A percentile compares a stretch with the other conserved stretches of the same genome.
Evolutionary conservation across 164 flowering plant species (phyloP).

Genomic region (Sedum album): DNA sequence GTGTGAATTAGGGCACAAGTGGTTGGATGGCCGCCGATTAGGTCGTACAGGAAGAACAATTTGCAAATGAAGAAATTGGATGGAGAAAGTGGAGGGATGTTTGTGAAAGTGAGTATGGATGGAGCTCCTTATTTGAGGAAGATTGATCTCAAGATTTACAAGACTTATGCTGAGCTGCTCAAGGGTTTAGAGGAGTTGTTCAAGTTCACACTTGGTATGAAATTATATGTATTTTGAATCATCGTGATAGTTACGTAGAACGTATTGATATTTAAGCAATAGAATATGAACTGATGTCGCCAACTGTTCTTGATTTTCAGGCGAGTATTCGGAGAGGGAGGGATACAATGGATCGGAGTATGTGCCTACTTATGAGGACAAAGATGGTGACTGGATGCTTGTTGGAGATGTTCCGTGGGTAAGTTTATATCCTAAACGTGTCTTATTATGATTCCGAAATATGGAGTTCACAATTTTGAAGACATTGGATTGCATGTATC

Average conservation of each 20-base stretch:
- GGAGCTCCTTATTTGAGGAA: slow-evolving; percentile 86
- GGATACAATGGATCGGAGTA: slow-evolving; percentile 63
- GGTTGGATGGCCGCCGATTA: slow-evolving; percentile 84
- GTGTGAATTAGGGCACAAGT: slow-evolving; percentile 45
- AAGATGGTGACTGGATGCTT: slow-evolving; percentile 90
- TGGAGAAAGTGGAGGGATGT: slow-evolving; percentile 29
- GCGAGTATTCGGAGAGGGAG: slow-evolving; percentile 56
- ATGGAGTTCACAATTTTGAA: no score
- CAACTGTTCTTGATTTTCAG: slow-evolving; percentile 12
- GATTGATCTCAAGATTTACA: slow-evolving; percentile 58
- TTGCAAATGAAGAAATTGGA: slow-evolving; percentile 36
- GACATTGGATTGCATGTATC: not conserved
- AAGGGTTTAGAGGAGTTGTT: slow-evolving; percentile 64
- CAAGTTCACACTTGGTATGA: slow-evolving; percentile 51
- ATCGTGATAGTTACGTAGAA: no score
- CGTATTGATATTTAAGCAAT: not conserved
- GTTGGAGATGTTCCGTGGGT: slow-evolving; percentile 92
- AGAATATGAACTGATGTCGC: not conserved
- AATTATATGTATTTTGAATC: slow-evolving; percentile 8
- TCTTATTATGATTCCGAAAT: no score
- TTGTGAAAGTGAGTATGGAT: slow-evolving; percentile 75
- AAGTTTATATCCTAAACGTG: slow-evolving; percentile 12
- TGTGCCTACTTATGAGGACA: slow-evolving; percentile 76
- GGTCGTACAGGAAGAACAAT: slow-evolving; percentile 53
- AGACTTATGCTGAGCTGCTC: slow-evolving; percentile 48